A percentile compares a stretch with the other conserved stretches of the same genome.
Evolutionary conservation across 257 asterid genomes (phyloP).

Genomic region (Jaltomata sinuosa): DNA sequence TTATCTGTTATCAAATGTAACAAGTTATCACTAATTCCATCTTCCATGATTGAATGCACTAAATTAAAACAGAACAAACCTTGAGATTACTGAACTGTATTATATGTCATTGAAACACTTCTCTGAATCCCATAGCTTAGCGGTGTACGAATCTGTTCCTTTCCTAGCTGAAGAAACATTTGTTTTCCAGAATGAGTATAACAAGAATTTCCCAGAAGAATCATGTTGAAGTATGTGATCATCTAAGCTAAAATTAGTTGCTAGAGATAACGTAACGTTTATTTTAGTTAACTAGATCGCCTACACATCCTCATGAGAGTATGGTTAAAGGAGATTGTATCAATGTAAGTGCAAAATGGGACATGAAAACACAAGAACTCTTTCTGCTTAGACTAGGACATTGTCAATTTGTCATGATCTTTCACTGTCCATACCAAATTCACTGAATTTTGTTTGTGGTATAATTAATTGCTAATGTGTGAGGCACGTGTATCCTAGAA

Average conservation of each 20-base stretch:
- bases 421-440: no score
- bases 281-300: no score
- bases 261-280: no score
- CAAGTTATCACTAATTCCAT: not conserved
- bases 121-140: conserved; percentile 26
- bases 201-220: conserved; percentile 21
- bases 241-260: no score
- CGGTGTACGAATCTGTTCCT: not conserved
- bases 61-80: not conserved
- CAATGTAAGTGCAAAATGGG: no score
- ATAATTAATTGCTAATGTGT: not conserved
- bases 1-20: not conserved
- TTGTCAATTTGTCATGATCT: no score
- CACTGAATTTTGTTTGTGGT: not conserved
- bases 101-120: not conserved
- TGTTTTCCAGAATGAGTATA: conserved; percentile 20
- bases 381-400: no score
- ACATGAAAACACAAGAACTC: no score
- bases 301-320: no score
- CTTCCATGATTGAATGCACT: not conserved
- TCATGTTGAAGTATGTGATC: no score
- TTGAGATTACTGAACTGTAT: not conserved
- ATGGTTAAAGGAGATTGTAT: no score
- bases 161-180: conserved; percentile 1
- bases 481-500: not conserved